These are phyloP conservation scores for Microstegium vimineum DNA, from an alignment of 176 grass and related monocot genomes.

Conservation along the genomic window DNA sequence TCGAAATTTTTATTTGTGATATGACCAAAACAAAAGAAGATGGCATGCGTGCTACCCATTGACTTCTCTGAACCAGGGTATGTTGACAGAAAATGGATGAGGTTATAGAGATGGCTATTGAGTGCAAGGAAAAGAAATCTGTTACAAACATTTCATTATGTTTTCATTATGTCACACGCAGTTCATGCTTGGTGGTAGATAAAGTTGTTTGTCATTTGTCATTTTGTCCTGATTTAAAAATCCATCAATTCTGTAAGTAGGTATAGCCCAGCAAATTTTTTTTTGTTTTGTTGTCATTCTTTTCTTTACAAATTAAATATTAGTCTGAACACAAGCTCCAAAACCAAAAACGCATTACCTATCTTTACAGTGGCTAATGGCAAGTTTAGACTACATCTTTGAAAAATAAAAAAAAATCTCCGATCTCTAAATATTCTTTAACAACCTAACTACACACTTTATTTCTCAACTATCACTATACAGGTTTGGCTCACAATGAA, in stretches of 20 bases:
- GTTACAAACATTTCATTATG: neutral
- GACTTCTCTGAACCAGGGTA: conserved; percentile 8
- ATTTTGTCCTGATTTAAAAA: neutral
- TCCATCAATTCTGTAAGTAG: neutral
- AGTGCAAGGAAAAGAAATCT: conserved; percentile 2
- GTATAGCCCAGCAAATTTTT: neutral
- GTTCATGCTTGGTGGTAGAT: neutral
- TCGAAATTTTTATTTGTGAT: neutral
- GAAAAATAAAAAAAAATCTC: neutral
- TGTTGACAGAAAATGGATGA: neutral
- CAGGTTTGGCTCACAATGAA: neutral
- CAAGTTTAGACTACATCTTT: neutral
- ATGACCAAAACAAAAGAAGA: conserved; percentile 10
- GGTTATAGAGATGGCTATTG: neutral
- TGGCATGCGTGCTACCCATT: neutral
- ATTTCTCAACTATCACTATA: neutral
- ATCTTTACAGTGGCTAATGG: neutral
- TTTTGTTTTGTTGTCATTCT: neutral
- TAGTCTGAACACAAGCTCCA: neutral
- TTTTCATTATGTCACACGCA: neutral
- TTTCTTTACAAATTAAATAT: neutral
- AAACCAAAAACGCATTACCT: neutral
- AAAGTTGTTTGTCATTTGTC: neutral
- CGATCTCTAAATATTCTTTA: neutral
- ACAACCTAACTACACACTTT: neutral